Evolutionary conservation across 2,329 filamentous ascomycete species (phyloP), one percentile per base, ranked within the genome.

Genomic region (Epichloe typhina): DNA sequence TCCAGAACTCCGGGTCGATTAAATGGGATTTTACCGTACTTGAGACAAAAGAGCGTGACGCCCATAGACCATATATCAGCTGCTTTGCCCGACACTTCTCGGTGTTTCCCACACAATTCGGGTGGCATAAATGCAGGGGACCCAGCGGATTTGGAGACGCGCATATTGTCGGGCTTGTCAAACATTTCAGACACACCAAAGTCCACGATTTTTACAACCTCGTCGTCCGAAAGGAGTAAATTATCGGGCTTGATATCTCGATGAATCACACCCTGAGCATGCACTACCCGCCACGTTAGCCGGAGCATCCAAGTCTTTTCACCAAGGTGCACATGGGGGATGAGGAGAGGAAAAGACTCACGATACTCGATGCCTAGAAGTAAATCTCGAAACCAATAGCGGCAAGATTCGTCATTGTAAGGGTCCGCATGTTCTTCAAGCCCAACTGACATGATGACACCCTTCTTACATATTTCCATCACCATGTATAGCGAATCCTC

Each of bases 181-280:
- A 98, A 98, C 83, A 98, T 96, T 64, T 98, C 91, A 1, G 91
- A 97, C 7, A 97, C 93, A n/a, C 93, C 93, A 73, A 98, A 98
- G 66, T 97, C 93, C 49, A 95, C 89, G 56, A 98, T 85, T 66
- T 97, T 98, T 49, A 98, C 78, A n/a, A 95, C 82, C 60, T 97
- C 86, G 50, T 96, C 90, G 37, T 84, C 79, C 0, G 89, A 95
- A 39, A 98, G 72, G 7, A 98, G 77, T 49, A 95, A 84, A 59
- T 98, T 98, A 66, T 97, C 93, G 0, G 93, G 93, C 68, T 98
- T 98, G 71, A 98, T 96, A 62, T 98, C 93, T 49, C 93, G 82
- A 66, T 98, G 93, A 15, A 96, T 86, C 57, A 97, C 87, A 7
- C 91, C 90, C 67, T 97, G 93, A 0, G 86, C 84, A 68, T 98